Percentiles rank a stretch among this genome's conserved stretches.
phyloP scores from a whole-genome alignment of 129 eudicot genomes.

The Pseudognaphalium luteoalbum region DNA sequence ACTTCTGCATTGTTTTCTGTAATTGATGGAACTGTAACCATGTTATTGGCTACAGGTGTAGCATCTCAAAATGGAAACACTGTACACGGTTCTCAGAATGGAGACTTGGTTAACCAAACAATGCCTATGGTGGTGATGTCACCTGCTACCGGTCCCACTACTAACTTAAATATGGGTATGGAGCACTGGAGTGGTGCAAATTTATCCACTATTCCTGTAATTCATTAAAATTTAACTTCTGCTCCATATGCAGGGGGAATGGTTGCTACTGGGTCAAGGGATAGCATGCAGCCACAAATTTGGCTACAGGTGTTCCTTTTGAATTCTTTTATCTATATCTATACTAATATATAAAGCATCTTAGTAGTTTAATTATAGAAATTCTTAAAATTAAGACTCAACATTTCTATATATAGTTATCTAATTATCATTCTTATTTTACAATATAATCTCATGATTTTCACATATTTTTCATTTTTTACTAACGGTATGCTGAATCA shows the following conservation, averaged over 20 bases:
- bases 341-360: too few relatives aligned
- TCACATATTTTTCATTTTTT: too few relatives aligned
- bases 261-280: constrained; percentile 58
- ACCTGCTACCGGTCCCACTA: constrained; percentile 63
- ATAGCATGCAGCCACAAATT: constrained; percentile 62
- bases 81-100: constrained; percentile 66
- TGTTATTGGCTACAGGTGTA: constrained; percentile 50
- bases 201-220: constrained; percentile 52
- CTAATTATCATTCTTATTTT: too few relatives aligned
- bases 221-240: constrained; percentile 53
- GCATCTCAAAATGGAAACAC: constrained; percentile 66
- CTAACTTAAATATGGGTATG: constrained; percentile 87
- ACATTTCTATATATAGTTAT: too few relatives aligned
- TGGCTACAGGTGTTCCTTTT: constrained; percentile 64
- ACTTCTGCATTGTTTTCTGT: constrained; percentile 8
- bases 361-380: too few relatives aligned
- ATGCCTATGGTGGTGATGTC: constrained; percentile 55
- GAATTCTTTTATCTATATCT: background rate
- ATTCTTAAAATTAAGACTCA: too few relatives aligned
- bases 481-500: too few relatives aligned
- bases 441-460: too few relatives aligned
- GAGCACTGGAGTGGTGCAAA: constrained; percentile 69
- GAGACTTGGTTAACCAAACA: constrained; percentile 59
- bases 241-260: constrained; percentile 58
- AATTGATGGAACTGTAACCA: constrained; percentile 1